Percentiles rank a stretch among this genome's conserved stretches.
Conservation (phyloP, 2,329 filamentous ascomycete species). For the Chrysosporium keratinophilum region DNA sequence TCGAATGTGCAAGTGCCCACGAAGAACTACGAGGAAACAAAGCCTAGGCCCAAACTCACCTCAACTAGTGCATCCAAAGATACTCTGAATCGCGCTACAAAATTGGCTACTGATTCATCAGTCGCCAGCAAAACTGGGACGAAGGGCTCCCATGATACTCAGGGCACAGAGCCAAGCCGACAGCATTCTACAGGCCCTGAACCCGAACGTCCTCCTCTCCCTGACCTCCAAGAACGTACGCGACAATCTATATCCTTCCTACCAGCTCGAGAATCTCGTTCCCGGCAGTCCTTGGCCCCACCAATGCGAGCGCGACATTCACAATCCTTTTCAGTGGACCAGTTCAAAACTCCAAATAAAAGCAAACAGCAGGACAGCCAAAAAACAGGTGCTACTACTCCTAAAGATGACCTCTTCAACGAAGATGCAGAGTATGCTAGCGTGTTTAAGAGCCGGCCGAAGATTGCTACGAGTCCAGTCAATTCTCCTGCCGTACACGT, state of each 20-base stretch:
- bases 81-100: neutral
- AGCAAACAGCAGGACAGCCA: conserved; percentile 22
- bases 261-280: conserved; percentile 27
- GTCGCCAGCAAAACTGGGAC: neutral
- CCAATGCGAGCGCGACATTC: conserved; percentile 26
- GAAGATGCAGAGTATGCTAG: conserved; percentile 66
- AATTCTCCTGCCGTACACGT: conserved; percentile 24
- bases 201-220: conserved; percentile 17
- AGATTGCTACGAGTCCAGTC: conserved; percentile 64
- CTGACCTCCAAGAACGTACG: conserved; percentile 63
- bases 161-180: neutral
- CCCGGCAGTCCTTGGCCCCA: conserved; percentile 17
- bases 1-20: neutral
- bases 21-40: neutral
- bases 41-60: neutral
- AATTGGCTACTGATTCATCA: neutral
- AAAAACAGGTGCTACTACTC: conserved; percentile 36
- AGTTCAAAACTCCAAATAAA: conserved; percentile 43
- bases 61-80: neutral
- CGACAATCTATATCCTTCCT: conserved; percentile 65
- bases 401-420: conserved; percentile 59
- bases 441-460: conserved; percentile 75
- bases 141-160: neutral
- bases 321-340: conserved; percentile 43
- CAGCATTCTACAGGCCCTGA: neutral